A percentile compares a stretch with the other conserved stretches of the same genome.
These are phyloP conservation scores for Blumeria hordei DNA, from an alignment of 2,329 filamentous ascomycete species.

Conservation along the genomic window DNA sequence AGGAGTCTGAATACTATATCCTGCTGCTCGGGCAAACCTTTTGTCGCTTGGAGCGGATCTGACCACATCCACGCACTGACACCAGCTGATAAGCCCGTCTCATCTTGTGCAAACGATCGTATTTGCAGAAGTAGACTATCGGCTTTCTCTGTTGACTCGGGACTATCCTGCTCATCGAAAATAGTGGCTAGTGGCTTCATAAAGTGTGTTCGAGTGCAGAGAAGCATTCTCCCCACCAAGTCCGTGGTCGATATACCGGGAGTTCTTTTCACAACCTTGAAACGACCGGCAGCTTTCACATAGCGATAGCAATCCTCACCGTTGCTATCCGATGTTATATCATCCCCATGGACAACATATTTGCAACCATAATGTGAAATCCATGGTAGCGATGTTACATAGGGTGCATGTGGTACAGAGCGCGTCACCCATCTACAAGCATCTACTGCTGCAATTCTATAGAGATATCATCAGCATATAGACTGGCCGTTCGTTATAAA, in stretches of 20 bases:
- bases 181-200: slow-evolving; percentile 53
- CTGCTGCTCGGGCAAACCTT: slow-evolving; percentile 24
- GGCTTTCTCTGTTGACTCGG: slow-evolving; percentile 39
- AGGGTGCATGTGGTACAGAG: slow-evolving; percentile 66
- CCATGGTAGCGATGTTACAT: slow-evolving; percentile 84
- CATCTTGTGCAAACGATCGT: slow-evolving; percentile 62
- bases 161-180: slow-evolving; percentile 48
- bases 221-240: slow-evolving; percentile 88
- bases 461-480: slow-evolving; percentile 6
- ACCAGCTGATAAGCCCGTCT: slow-evolving; percentile 53
- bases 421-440: slow-evolving; percentile 87
- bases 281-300: slow-evolving; percentile 78
- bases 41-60: slow-evolving; percentile 19
- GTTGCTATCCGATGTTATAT: slow-evolving; percentile 82
- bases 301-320: slow-evolving; percentile 96
- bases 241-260: slow-evolving; percentile 95
- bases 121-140: slow-evolving; percentile 34
- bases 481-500: slow-evolving; percentile 4
- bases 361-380: slow-evolving; percentile 87
- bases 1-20: slow-evolving; percentile 41
- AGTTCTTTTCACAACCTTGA: slow-evolving; percentile 91
- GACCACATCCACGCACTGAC: slow-evolving; percentile 73
- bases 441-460: slow-evolving; percentile 64
- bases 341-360: slow-evolving; percentile 90
- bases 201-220: slow-evolving; percentile 88